Evolutionary conservation across 805 yeast species (phyloP), one percentile per base, ranked within the genome.

Genomic region (Saccharomyces mikatae): DNA sequence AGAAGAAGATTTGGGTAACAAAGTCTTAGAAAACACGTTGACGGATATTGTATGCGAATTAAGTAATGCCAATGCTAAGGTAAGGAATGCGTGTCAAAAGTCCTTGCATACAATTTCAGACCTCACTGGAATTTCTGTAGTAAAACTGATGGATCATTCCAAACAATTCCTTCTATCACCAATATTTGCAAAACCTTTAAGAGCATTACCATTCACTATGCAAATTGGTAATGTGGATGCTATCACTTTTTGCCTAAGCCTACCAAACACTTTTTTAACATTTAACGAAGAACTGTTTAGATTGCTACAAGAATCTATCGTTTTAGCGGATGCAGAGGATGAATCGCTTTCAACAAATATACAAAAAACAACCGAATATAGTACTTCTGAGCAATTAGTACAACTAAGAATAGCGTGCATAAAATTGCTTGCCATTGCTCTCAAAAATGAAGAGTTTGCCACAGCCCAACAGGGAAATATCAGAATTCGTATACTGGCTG

Each of bases 151-250:
- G 70, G 81, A 83, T 4, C 91, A 92, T 21, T 91, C 95, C 52
- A 89, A 90, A 62, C 84, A 82, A 49, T 81, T 91, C 27, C 74
- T 95, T 29, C 72, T 94, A 49, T 87, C 95, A 0, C 98, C 99
- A 6, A 94, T 94, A 24, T 95, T 94, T 74, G 96, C 96, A 3
- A 94, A 94, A 66, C 99, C 99, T 0, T 72, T 94, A 55, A 78
- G 99, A 58, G 99, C 99, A 0, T 76, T 94, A 57, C 99, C 99
- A 0, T 94, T 95, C 73, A 94, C 96, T 4, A 94, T 92, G 96
- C 99, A 95, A 72, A 94, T 94, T 54, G 99, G 99, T 41, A 91
- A 94, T 68, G 91, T 94, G 57, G 98, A 94, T 70, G 98, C 98
- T 1, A 88, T 94, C n/a, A 84, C 96, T 0, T 95, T 84, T 69